Evolutionary conservation across 2,329 filamentous ascomycete species (phyloP).

Genomic region (Cadophora luteo-olivacea): DNA sequence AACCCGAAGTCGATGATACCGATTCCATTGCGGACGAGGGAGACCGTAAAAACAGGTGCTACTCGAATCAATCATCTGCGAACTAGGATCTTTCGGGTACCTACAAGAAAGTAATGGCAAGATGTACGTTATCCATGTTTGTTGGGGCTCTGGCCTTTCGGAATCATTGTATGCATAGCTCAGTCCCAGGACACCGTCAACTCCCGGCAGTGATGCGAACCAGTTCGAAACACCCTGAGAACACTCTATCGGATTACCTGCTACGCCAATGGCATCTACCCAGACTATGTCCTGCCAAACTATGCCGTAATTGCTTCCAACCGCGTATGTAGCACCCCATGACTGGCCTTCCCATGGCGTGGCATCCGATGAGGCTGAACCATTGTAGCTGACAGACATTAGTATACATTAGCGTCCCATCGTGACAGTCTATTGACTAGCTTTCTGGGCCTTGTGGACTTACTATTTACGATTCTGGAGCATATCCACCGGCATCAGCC

Average conservation of each 20-base stretch:
- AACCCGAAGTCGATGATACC: conserved; percentile 61
- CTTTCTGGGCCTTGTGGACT: conserved; percentile 16
- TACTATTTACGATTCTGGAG: conserved; percentile 24
- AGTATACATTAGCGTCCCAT: conserved; percentile 8
- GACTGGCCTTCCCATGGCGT: conserved; percentile 30
- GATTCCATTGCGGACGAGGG: conserved; percentile 51
- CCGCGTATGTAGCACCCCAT: conserved; percentile 21
- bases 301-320: conserved; percentile 21
- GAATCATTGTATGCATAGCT: conserved; percentile 45
- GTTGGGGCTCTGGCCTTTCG: conserved; percentile 31
- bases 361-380: conserved; percentile 10
- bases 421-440: neutral
- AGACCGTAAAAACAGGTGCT: conserved; percentile 59
- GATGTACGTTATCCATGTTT: conserved; percentile 23
- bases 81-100: neutral
- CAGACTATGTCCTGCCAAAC: conserved; percentile 28
- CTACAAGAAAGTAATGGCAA: conserved; percentile 9
- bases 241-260: conserved; percentile 31
- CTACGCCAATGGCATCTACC: conserved; percentile 24
- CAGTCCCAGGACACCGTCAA: conserved; percentile 46
- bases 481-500: conserved; percentile 30
- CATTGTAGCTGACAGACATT: neutral
- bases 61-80: conserved; percentile 6
- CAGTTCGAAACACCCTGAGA: conserved; percentile 29
- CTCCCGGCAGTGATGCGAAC: conserved; percentile 32